These are phyloP conservation scores for Dryas alaskensis DNA, from an alignment of 306 rosid species.

Conservation along the genomic window DNA sequence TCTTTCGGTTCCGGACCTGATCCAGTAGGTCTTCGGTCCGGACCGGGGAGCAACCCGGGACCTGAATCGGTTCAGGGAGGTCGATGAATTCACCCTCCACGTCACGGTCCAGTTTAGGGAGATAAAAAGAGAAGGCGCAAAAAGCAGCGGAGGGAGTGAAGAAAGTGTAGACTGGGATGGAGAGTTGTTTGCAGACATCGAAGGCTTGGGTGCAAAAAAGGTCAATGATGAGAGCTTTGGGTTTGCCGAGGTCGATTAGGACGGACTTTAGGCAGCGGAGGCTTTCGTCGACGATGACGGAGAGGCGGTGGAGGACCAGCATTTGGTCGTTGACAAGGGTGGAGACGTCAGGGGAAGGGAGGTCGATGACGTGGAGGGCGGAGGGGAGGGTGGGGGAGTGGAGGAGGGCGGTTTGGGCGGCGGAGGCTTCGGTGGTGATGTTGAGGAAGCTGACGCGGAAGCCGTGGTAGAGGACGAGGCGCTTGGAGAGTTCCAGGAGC, in stretches of 20 bases:
- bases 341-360: conserved; percentile 30
- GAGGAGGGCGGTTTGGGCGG: conserved; percentile 36
- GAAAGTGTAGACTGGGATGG: conserved; percentile 35
- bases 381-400: conserved; percentile 31
- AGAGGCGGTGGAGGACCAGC: conserved; percentile 17
- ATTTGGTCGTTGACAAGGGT: conserved; percentile 6
- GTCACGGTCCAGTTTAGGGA: conserved; percentile 43
- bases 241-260: conserved; percentile 22
- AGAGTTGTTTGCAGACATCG: conserved; percentile 29
- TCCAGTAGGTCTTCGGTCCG: conserved; percentile 39
- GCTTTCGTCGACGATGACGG: conserved; percentile 25
- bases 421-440: conserved; percentile 49
- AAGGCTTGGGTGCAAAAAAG: conserved; percentile 48
- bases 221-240: conserved; percentile 38
- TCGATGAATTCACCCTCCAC: conserved; percentile 44
- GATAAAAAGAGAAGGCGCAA: conserved; percentile 36
- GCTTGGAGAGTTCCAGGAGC: conserved; percentile 33
- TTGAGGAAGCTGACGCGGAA: conserved; percentile 43
- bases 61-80: conserved; percentile 37
- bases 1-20: conserved; percentile 37
- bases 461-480: conserved; percentile 33
- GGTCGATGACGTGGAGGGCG: conserved; percentile 33
- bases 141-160: conserved; percentile 36
- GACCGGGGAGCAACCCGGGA: conserved; percentile 39
- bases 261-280: conserved; percentile 23